A percentile compares a stretch with the other conserved stretches of the same genome.
Conservation (phyloP, 2,329 filamentous ascomycete genomes). For the Aspergillus transmontanensis region DNA sequence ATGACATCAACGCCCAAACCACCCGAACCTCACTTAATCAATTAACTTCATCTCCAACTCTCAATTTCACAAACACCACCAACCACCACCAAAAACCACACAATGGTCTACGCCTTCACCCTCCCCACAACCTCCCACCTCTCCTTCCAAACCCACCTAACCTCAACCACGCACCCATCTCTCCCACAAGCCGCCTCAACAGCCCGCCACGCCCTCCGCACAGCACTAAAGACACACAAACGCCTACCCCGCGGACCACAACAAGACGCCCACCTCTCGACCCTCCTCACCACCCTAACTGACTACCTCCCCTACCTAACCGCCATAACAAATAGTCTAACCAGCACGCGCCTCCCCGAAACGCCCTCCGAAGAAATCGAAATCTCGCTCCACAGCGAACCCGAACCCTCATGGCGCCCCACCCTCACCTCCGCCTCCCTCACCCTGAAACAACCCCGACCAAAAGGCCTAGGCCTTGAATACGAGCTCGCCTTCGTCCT, state of each 20-base stretch:
- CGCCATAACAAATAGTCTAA: constrained; percentile 73
- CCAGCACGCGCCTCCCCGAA: constrained; percentile 51
- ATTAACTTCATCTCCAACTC: constrained; percentile 13
- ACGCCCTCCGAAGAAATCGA: constrained; percentile 62
- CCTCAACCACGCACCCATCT: constrained; percentile 82
- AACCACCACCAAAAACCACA: constrained; percentile 16
- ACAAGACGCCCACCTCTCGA: constrained; percentile 70
- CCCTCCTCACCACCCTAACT: constrained; percentile 69
- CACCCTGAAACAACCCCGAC: constrained; percentile 47
- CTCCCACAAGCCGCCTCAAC: constrained; percentile 81
- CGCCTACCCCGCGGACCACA: constrained; percentile 69
- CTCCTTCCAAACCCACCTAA: constrained; percentile 76
- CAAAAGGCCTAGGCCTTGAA: constrained; percentile 72
- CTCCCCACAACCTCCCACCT: constrained; percentile 89
- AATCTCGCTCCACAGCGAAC: constrained; percentile 65
- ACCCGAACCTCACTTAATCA: not conserved
- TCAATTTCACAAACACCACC: constrained; percentile 6
- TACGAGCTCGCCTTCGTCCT: constrained; percentile 82
- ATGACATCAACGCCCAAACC: constrained; percentile 20
- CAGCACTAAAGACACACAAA: constrained; percentile 86
- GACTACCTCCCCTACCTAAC: constrained; percentile 83
- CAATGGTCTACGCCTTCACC: constrained; percentile 86
- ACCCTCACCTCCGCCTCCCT: constrained; percentile 65
- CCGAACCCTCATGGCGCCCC: constrained; percentile 79
- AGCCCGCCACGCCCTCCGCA: constrained; percentile 78